These are phyloP conservation scores for Cordyceps militaris DNA, from an alignment of 2,329 filamentous ascomycete species.

Conservation along the genomic window DNA sequence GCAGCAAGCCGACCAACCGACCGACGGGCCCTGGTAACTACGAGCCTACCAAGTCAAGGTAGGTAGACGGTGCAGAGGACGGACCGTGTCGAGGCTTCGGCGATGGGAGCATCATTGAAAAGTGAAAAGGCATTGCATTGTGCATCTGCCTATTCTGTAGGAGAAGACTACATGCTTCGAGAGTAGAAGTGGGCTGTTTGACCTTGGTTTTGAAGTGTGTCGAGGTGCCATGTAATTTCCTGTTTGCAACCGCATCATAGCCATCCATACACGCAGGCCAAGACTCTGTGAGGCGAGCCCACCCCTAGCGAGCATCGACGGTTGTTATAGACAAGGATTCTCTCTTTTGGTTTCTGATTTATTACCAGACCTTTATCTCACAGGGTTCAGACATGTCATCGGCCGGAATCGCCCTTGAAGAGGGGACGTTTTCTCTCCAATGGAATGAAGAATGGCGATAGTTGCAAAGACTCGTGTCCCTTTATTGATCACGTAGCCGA, in stretches of 20 bases:
- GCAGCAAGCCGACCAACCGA: background rate
- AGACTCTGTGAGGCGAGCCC: background rate
- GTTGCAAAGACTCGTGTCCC: background rate
- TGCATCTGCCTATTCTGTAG: background rate
- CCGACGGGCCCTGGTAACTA: background rate
- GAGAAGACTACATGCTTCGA: background rate
- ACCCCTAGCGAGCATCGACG: background rate
- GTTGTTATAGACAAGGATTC: background rate
- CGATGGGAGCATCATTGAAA: background rate
- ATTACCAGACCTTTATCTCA: background rate
- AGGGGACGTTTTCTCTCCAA: background rate
- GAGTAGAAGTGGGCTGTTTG: background rate
- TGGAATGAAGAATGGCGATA: slow-evolving; percentile 6
- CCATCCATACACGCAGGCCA: background rate
- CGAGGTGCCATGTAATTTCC: background rate
- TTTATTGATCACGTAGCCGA: background rate
- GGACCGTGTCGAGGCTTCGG: background rate
- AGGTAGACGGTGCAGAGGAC: background rate
- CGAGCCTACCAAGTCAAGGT: background rate
- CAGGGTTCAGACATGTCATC: background rate
- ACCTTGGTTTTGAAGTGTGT: background rate
- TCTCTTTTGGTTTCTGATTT: background rate
- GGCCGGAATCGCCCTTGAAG: background rate
- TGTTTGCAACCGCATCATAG: background rate
- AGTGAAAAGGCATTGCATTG: background rate